These are phyloP conservation scores for Umbelopsis sp. DNA, from an alignment of 192 early-diverging fungal species.

Conservation along the genomic window DNA sequence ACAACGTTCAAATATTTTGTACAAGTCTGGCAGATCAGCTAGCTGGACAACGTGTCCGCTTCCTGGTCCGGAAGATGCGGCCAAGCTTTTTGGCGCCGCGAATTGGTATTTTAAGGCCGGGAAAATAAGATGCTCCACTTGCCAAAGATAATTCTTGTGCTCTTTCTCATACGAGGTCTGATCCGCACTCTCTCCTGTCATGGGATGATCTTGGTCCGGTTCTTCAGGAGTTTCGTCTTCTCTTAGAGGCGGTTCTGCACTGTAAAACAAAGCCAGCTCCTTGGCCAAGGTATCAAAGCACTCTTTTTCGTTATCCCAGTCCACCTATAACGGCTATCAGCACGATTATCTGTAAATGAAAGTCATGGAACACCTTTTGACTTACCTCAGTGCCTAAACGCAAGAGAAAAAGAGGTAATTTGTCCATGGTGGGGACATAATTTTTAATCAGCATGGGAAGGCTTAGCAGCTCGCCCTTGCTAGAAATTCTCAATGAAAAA, in stretches of 20 bases:
- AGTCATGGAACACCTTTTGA: neutral
- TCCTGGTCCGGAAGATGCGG: slow-evolving; percentile 35
- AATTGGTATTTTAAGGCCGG: slow-evolving; percentile 79
- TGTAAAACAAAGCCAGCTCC: slow-evolving; percentile 71
- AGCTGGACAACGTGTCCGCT: slow-evolving; percentile 65
- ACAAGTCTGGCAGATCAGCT: slow-evolving; percentile 85
- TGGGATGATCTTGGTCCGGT: neutral
- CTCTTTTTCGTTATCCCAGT: slow-evolving; percentile 84
- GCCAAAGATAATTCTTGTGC: slow-evolving; percentile 56
- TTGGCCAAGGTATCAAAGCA: slow-evolving; percentile 79
- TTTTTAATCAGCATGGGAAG: slow-evolving; percentile 83
- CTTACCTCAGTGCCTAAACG: slow-evolving; percentile 74
- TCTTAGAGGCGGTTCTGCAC: slow-evolving; percentile 49
- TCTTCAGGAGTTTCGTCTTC: neutral
- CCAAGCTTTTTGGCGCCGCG: slow-evolving; percentile 59
- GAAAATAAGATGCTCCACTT: slow-evolving; percentile 81
- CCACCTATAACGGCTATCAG: slow-evolving; percentile 48
- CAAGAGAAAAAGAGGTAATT: slow-evolving; percentile 84
- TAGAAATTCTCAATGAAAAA: slow-evolving; percentile 75
- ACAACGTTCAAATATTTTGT: slow-evolving; percentile 97
- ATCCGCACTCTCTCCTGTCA: neutral
- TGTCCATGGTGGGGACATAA: slow-evolving; percentile 84
- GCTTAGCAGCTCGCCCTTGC: slow-evolving; percentile 61
- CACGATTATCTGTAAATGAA: neutral
- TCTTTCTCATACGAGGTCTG: slow-evolving; percentile 18